Base-by-base conservation (phyloP, 805 yeast species). In the Myxozyma melibiosi region DNA sequence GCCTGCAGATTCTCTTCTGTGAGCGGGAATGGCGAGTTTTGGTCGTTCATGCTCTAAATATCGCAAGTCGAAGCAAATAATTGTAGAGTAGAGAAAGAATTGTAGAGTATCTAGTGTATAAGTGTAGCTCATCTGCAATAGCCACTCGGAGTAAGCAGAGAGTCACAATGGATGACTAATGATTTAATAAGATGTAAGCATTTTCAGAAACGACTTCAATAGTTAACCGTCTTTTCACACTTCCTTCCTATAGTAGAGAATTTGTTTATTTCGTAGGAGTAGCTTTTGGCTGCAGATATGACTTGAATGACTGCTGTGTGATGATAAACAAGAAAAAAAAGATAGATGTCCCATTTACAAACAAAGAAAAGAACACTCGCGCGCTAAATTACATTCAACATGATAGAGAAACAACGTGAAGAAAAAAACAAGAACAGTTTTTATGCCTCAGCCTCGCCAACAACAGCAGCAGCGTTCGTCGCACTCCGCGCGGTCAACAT, bases 401-500 rank as follows among this genome's bases (percentile, higher is more conserved):
- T 5, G 13, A 43, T 30, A 22, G 14, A 33, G 16, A 18, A 25
- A 22, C 11, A 20, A 41, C 38, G 18, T 27, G 16, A 13, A 30
- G 6, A 28, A 16, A 28, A 30, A 39, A 49, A 18, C 22, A 20
- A 46, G 28, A 6, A 20, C 13, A 13, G 28, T 5, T 20, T 16
- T 28, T 44, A 37, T 9, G 43, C 49, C 46, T 37, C 55, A 18
- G 50, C 27, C 39, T 33, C 55, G 13, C 25, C 51, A 24, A n/a
- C 55, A 5, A 18, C 55, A 13, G 46, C 55, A 8, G 55, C 46
- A 14, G 47, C 43, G n/a, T 41, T 41, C 14, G 35, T 40, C 30
- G 56, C 50, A 31, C 14, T 50, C 38, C 64, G 57, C 35, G 63
- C 59, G 24, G 50, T 66, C 39, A 69, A 56, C 51, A 70, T 68